Conservation (phyloP, 192 early-diverging fungal species). For the Backusella tarrabulga region DNA sequence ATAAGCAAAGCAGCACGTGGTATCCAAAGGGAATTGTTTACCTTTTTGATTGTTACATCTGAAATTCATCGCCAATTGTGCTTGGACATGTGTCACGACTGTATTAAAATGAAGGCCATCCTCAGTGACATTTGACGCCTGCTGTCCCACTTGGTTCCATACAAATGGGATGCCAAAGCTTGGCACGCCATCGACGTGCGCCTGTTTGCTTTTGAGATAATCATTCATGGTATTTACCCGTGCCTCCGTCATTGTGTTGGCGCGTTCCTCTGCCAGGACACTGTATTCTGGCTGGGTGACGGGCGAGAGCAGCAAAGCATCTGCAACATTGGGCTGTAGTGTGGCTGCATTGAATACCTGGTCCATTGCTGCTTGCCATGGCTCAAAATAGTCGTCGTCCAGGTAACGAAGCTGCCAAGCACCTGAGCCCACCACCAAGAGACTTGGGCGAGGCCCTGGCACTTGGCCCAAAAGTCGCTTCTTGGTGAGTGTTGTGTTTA, state of each 20-base stretch:
- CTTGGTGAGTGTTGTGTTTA: slow-evolving; percentile 47
- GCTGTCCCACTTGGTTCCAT: slow-evolving; percentile 41
- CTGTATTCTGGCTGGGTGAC: slow-evolving; percentile 41
- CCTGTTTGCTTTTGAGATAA: slow-evolving; percentile 41
- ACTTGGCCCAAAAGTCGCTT: slow-evolving; percentile 13
- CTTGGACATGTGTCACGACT: slow-evolving; percentile 45
- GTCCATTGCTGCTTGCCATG: slow-evolving; percentile 47
- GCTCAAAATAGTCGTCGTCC: slow-evolving; percentile 38
- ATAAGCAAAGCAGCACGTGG: slow-evolving; percentile 63
- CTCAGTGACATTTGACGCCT: slow-evolving; percentile 37
- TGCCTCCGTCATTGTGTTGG: slow-evolving; percentile 38
- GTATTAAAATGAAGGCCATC: slow-evolving; percentile 74
- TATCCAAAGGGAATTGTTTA: slow-evolving; percentile 43
- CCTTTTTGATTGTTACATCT: slow-evolving; percentile 53
- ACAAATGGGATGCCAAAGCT: slow-evolving; percentile 45
- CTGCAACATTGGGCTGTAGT: slow-evolving; percentile 32
- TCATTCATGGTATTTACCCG: slow-evolving; percentile 55
- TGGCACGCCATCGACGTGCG: not conserved
- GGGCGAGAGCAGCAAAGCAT: slow-evolving; percentile 34
- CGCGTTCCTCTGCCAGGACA: slow-evolving; percentile 46
- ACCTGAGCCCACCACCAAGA: slow-evolving; percentile 56
- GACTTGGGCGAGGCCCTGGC: slow-evolving; percentile 16
- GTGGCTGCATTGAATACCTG: slow-evolving; percentile 28
- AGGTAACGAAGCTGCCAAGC: slow-evolving; percentile 65
- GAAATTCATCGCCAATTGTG: slow-evolving; percentile 61